Conservation (phyloP, 768 basidiomycete genomes). For the Mycena venus region DNA sequence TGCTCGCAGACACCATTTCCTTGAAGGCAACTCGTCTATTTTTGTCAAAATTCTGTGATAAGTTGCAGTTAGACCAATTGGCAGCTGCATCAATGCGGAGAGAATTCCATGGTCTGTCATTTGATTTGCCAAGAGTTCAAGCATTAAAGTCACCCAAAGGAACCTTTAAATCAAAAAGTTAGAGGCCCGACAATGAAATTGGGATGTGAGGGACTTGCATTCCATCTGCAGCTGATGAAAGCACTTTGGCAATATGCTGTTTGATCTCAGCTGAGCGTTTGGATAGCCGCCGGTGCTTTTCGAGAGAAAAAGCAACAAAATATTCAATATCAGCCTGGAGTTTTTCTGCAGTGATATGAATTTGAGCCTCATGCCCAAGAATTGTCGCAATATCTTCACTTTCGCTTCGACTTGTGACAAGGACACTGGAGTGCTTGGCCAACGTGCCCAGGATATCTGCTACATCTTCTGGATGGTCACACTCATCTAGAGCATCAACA, state of each 20-base stretch:
- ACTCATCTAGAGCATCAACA: slow-evolving; percentile 29
- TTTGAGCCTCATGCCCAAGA: slow-evolving; percentile 4
- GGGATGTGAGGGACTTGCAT: not conserved
- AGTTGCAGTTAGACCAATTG: slow-evolving; percentile 27
- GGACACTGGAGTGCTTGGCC: not conserved
- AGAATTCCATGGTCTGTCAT: slow-evolving; percentile 16
- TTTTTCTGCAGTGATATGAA: slow-evolving; percentile 5
- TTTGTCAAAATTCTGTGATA: slow-evolving; percentile 19
- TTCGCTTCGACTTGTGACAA: slow-evolving; percentile 21
- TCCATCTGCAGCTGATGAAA: slow-evolving; percentile 22
- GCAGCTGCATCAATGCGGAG: slow-evolving; percentile 10
- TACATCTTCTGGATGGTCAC: slow-evolving; percentile 15
- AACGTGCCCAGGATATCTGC: not conserved
- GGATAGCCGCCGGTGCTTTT: slow-evolving; percentile 15
- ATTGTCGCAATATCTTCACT: slow-evolving; percentile 9
- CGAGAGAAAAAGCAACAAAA: slow-evolving; percentile 8
- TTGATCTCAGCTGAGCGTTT: slow-evolving; percentile 10
- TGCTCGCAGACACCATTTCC: slow-evolving; percentile 17
- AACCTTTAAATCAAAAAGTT: slow-evolving; percentile 8
- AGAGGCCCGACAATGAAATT: not conserved
- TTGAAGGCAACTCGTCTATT: slow-evolving; percentile 19
- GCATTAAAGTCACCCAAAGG: slow-evolving; percentile 29
- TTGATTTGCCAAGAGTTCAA: slow-evolving; percentile 22
- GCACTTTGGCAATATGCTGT: slow-evolving; percentile 16
- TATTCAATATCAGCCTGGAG: slow-evolving; percentile 20